A percentile compares a stretch with the other conserved stretches of the same genome.
Conservation (phyloP, 148 eudicot genomes). For the Salicornia ramosissima region DNA sequence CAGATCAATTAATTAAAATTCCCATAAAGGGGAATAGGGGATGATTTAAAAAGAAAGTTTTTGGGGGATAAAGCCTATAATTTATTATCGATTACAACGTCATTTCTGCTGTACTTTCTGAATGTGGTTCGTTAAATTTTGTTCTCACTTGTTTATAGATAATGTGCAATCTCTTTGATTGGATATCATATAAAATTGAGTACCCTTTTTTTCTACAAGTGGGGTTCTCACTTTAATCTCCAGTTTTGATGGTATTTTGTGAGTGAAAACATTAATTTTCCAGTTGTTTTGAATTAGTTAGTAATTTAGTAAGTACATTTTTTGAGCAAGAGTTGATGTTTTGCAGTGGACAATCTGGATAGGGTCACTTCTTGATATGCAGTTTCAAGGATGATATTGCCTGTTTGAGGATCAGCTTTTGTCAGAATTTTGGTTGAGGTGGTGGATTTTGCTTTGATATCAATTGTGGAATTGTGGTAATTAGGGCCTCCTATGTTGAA, state of each 20-base stretch:
- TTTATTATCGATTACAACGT: slow-evolving; percentile 17
- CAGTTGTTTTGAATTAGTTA: slow-evolving; percentile 8
- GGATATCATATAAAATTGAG: slow-evolving; percentile 4
- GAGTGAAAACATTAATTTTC: background rate
- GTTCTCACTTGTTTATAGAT: slow-evolving; percentile 15
- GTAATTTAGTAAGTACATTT: background rate
- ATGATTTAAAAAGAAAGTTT: background rate
- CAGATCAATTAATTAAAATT: slow-evolving; percentile 24
- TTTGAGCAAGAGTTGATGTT: slow-evolving; percentile 13
- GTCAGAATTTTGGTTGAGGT: background rate
- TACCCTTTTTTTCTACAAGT: slow-evolving; percentile 12
- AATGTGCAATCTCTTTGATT: slow-evolving; percentile 10
- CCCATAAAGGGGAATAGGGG: background rate
- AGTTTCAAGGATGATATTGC: slow-evolving; percentile 15
- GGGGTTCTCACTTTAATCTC: slow-evolving; percentile 13
- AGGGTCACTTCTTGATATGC: slow-evolving; percentile 6
- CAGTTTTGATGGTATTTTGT: background rate
- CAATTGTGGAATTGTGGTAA: slow-evolving; percentile 13
- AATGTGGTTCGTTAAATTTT: slow-evolving; percentile 28
- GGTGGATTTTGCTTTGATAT: slow-evolving; percentile 9
- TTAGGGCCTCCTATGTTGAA: slow-evolving; percentile 19
- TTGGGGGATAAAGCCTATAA: slow-evolving; percentile 1
- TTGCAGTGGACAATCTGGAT: slow-evolving; percentile 16
- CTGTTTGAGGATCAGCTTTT: slow-evolving; percentile 14
- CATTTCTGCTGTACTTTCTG: slow-evolving; percentile 22